Percentiles rank a stretch among this genome's conserved stretches.
phyloP scores from a whole-genome alignment of 176 grass and related monocot species.

The Oryza coarctata region DNA sequence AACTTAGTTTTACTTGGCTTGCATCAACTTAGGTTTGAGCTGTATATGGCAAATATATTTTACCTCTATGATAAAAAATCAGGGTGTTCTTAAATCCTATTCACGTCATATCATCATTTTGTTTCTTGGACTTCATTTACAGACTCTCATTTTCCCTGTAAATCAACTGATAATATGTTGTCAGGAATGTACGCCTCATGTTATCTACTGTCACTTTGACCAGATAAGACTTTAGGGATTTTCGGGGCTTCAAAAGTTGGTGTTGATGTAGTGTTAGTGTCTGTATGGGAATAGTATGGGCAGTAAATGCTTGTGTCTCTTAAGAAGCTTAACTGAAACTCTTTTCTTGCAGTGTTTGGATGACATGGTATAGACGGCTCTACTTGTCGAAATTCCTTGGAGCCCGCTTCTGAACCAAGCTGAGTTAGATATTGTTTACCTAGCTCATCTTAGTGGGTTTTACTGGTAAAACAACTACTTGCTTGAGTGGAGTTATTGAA shows the following conservation, averaged over 20 bases:
- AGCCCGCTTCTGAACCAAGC: neutral
- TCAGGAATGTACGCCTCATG: neutral
- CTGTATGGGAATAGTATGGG: neutral
- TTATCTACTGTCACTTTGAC: neutral
- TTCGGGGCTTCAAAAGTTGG: neutral
- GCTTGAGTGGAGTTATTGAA: neutral
- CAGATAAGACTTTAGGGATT: neutral
- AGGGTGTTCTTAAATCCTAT: neutral
- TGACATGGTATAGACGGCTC: no score
- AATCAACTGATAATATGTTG: neutral
- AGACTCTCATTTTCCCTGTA: neutral
- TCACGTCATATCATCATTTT: neutral
- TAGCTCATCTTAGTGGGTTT: neutral
- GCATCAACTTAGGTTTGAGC: neutral
- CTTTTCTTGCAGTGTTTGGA: conserved; percentile 10
- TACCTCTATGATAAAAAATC: neutral
- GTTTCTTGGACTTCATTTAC: neutral
- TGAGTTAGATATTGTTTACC: neutral
- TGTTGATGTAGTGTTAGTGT: neutral
- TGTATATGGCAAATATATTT: neutral
- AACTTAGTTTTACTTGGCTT: neutral
- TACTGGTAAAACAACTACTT: neutral
- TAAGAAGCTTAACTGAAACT: neutral
- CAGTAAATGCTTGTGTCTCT: neutral
- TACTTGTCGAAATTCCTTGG: neutral